A percentile compares a stretch with the other conserved stretches of the same genome.
Conservation (phyloP, 2,329 filamentous ascomycete genomes). For the Hypoxylon sp. region DNA sequence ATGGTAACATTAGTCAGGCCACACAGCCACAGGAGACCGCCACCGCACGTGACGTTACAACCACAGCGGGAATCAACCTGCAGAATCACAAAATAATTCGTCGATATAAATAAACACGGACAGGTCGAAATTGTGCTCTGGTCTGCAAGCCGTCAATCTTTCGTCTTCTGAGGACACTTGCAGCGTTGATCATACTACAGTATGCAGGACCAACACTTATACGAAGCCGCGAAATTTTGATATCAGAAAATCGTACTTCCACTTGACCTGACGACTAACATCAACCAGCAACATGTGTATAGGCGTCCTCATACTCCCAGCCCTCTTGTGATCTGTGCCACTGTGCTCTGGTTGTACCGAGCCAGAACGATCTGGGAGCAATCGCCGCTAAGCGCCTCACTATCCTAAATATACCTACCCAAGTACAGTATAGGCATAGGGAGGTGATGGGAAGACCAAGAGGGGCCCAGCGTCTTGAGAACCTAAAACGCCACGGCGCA, state of each 20-base stretch:
- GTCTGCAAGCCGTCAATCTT: constrained; percentile 30
- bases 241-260: constrained; percentile 9
- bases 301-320: neutral
- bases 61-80: constrained; percentile 32
- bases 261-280: neutral
- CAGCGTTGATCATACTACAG: constrained; percentile 33
- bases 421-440: neutral
- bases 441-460: neutral
- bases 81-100: constrained; percentile 25
- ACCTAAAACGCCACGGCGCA: constrained; percentile 16
- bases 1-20: constrained; percentile 23
- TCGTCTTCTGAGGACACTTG: constrained; percentile 28
- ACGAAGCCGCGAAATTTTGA: too few relatives aligned
- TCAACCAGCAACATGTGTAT: too few relatives aligned
- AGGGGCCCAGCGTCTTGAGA: constrained; percentile 3
- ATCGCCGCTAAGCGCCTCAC: neutral
- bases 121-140: constrained; percentile 29
- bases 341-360: constrained; percentile 1
- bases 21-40: constrained; percentile 22
- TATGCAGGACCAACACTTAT: constrained; percentile 12
- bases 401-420: neutral
- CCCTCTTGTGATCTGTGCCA: constrained; percentile 6
- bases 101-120: constrained; percentile 35
- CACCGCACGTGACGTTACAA: constrained; percentile 29
- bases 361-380: neutral